phyloP scores from a whole-genome alignment of 164 flowering plant species.

The Malania oleifera region DNA sequence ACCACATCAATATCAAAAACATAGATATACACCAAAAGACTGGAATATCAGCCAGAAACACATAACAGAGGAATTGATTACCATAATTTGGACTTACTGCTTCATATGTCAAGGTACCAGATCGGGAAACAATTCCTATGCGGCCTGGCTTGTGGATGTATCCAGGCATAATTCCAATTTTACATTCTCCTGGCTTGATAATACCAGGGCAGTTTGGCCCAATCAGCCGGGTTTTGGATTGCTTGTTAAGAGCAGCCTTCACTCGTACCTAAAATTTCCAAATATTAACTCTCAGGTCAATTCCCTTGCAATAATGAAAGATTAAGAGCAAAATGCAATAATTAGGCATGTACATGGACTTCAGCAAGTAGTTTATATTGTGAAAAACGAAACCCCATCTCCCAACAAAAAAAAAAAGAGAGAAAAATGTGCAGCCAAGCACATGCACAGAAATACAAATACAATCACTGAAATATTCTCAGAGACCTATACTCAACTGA shows the following conservation, averaged over 20 bases:
- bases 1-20: too few relatives aligned
- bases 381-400: too few relatives aligned
- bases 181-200: conserved; percentile 98
- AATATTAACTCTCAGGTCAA: conserved; percentile 5
- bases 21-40: background rate
- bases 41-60: background rate
- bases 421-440: too few relatives aligned
- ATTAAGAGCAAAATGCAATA: background rate
- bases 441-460: too few relatives aligned
- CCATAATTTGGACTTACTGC: conserved; percentile 53
- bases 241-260: conserved; percentile 87
- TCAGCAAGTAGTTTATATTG: too few relatives aligned
- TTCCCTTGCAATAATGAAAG: background rate
- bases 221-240: conserved; percentile 83
- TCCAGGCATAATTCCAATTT: conserved; percentile 98
- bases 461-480: too few relatives aligned
- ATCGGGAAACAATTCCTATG: conserved; percentile 92
- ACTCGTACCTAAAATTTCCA: conserved; percentile 61
- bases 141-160: conserved; percentile 99
- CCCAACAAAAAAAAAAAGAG: too few relatives aligned
- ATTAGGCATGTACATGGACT: too few relatives aligned
- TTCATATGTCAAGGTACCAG: conserved; percentile 99
- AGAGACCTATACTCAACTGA: too few relatives aligned
- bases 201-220: conserved; percentile 99
- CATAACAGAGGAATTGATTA: too few relatives aligned